Evolutionary conservation across 2,329 filamentous ascomycete species (phyloP).

Genomic region (Claviceps sp.): DNA sequence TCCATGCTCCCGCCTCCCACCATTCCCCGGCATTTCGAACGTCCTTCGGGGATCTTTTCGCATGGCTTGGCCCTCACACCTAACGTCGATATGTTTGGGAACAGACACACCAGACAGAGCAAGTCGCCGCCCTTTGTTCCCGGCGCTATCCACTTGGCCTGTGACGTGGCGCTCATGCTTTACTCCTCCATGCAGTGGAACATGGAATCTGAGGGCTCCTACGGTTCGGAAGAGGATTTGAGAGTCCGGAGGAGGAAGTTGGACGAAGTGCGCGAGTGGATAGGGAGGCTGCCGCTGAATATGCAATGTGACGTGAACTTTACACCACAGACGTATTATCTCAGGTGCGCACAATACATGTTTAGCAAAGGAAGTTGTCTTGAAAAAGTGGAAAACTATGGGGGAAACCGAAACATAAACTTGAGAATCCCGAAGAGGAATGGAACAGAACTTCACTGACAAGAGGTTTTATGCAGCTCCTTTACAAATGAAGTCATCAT

Average conservation of each 20-base stretch:
- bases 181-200: slow-evolving; percentile 9
- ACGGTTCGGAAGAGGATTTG: slow-evolving; percentile 5
- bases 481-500: slow-evolving; percentile 8
- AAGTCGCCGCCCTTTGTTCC: slow-evolving; percentile 5
- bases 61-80: not conserved
- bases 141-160: slow-evolving; percentile 5
- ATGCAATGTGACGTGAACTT: slow-evolving; percentile 8
- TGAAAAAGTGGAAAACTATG: no score
- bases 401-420: no score
- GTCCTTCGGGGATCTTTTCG: not conserved
- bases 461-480: not conserved
- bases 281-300: slow-evolving; percentile 2
- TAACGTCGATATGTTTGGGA: slow-evolving; percentile 7
- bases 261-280: slow-evolving; percentile 4
- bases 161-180: slow-evolving; percentile 9
- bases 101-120: slow-evolving; percentile 1
- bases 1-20: slow-evolving; percentile 6
- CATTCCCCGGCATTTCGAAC: slow-evolving; percentile 7
- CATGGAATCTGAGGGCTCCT: not conserved
- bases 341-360: slow-evolving; percentile 4
- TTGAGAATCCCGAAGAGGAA: not conserved
- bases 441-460: not conserved
- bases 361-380: no score
- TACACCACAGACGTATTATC: slow-evolving; percentile 8
- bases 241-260: slow-evolving; percentile 1